These are phyloP conservation scores for Hanseniaspora jakobsenii DNA, from an alignment of 805 yeast species.

Conservation along the genomic window DNA sequence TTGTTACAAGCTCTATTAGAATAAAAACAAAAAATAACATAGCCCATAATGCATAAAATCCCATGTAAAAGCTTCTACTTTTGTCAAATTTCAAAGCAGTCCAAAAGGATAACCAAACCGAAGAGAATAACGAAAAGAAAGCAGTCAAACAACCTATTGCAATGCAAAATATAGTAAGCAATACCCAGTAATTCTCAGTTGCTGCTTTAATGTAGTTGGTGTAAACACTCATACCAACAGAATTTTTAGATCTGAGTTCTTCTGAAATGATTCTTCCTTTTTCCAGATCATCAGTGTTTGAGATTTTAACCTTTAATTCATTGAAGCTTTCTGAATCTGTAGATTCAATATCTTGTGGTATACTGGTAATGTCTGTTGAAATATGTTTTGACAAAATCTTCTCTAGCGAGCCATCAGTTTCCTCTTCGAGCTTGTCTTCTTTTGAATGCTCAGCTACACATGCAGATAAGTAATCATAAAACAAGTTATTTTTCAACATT, in stretches of 20 bases:
- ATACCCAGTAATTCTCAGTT: conserved; percentile 34
- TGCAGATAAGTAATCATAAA: conserved; percentile 38
- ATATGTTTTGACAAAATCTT: too few relatives aligned
- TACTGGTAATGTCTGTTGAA: too few relatives aligned
- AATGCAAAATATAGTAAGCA: conserved; percentile 21
- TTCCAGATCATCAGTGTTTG: conserved; percentile 14
- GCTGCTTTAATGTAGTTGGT: conserved; percentile 42
- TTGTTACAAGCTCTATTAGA: conserved; percentile 24
- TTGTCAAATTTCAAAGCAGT: conserved; percentile 41
- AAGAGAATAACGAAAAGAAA: conserved; percentile 26
- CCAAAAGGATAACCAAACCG: conserved; percentile 78
- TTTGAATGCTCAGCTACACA: conserved; percentile 24
- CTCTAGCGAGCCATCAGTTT: too few relatives aligned
- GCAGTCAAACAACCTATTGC: conserved; percentile 23
- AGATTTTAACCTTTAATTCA: conserved; percentile 12
- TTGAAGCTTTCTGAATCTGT: conserved; percentile 14
- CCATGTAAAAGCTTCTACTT: conserved; percentile 55
- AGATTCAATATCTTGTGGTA: conserved; percentile 18
- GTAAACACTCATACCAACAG: conserved; percentile 40
- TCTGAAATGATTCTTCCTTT: conserved; percentile 34
- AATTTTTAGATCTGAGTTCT: conserved; percentile 51
- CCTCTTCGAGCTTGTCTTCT: conserved; percentile 20
- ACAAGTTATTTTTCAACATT: conserved; percentile 35
- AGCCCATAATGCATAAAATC: conserved; percentile 55
- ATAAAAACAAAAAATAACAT: conserved; percentile 37